Base-by-base conservation (phyloP, 805 yeast species). In the Wickerhamiella australiensis region DNA sequence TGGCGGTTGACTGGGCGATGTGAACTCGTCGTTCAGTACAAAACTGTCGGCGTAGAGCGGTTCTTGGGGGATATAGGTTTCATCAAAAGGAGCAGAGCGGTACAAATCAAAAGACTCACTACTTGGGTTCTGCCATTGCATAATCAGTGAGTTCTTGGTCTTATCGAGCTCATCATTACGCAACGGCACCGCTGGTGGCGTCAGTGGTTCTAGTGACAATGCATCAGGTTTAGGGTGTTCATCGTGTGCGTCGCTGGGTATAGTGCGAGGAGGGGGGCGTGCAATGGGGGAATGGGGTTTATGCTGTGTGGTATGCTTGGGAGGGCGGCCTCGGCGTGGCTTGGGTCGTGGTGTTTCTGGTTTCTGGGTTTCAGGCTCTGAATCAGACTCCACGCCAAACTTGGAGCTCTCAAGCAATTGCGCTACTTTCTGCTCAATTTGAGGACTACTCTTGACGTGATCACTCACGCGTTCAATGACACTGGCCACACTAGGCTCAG, bases 1-100 rank as follows among this genome's bases (percentile, higher is more conserved):
- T 17, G 47, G 47, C 6, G 31, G 40, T 15, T 45, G 42, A 11
- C 20, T 23, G 2, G 47, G 47, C 2, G 47, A 27, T 17, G 42
- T 45, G 17, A 45, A 27, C 47, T 45, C 47, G 20, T 45, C 47
- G 41, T 35, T 45, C 15, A 45, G 40, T n/a, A 45, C 42, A 12
- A 45, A 27, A 20, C 35, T 35, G n/a, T 45, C 47, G 17, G 47
- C 47, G 35, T 33, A 45, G 13, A 23, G 47, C 18, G 47, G 23
- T 20, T 45, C 47, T n/a, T 33, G 47, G 23, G 40, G 42, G 2
- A 36, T 18, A 25, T 45, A 45, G 15, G 44, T 20, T 17, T 45
- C 47, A 26, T 45, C 47, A 20, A 45, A 35, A 6, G 47, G 15
- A 11, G 36, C 35, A 20, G 21, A 9, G 5, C 47, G 47, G 20